These are phyloP conservation scores for Beauveria caledonica DNA, from an alignment of 2,329 filamentous ascomycete genomes.

Conservation along the genomic window DNA sequence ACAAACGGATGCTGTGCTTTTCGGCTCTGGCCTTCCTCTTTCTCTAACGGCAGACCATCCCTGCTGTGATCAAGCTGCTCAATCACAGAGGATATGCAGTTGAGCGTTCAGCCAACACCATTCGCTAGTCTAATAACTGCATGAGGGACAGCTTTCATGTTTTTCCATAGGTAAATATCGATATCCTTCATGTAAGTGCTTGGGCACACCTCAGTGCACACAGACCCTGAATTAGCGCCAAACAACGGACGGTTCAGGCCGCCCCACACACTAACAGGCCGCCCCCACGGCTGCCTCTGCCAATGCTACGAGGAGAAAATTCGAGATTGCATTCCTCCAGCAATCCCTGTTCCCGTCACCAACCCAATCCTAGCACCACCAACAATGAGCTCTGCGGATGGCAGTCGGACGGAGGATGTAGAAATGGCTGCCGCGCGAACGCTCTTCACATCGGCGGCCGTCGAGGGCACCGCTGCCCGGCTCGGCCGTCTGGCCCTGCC, in stretches of 20 bases:
- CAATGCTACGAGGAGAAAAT: neutral
- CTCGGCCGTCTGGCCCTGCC: slow-evolving; percentile 58
- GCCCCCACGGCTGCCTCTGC: neutral
- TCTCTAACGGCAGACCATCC: no score
- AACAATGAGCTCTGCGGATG: slow-evolving; percentile 1
- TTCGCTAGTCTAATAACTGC: no score
- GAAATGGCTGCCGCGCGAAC: slow-evolving; percentile 19
- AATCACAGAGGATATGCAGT: no score
- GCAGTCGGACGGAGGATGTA: slow-evolving; percentile 12
- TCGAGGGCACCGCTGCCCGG: slow-evolving; percentile 44
- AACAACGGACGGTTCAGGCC: neutral
- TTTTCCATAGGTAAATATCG: no score
- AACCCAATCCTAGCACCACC: neutral
- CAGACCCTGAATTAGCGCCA: no score
- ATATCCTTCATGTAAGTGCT: no score
- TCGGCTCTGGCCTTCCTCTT: no score
- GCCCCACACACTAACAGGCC: neutral
- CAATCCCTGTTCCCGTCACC: neutral
- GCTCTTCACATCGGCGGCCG: slow-evolving; percentile 34
- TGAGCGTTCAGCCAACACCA: no score
- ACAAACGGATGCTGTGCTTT: no score
- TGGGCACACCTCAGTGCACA: no score
- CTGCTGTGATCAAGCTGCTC: no score
- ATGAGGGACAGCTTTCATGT: no score
- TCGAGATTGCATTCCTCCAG: neutral